Base-by-base conservation (phyloP, 2,329 filamentous ascomycete species). In the Talaromyces sp. region DNA sequence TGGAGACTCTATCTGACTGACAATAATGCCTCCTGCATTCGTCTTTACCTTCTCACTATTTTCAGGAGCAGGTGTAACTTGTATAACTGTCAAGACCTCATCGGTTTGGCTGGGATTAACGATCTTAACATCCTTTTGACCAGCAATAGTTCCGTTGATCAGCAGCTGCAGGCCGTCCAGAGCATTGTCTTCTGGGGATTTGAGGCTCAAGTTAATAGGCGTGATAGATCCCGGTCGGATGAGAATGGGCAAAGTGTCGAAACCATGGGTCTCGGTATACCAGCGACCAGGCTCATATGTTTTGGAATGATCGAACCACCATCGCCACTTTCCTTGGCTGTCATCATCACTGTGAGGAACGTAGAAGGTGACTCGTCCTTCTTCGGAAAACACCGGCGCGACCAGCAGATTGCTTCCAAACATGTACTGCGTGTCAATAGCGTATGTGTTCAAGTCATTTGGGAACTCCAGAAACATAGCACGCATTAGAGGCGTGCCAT, bases 341-440 rank as follows among this genome's bases (percentile, higher is more conserved):
- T 24, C 80, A 80, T 81, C 81, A 79, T 66, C 69, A 71, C 58
- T 81, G 76, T 66, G 69, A 65, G 63, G 83, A 75, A 65, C 81
- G 70, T 91, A 90, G 69, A 89, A 88, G 59, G 87, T 83, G 0
- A 87, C 86, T 46, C 81, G 80, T 0, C 85, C 86, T 1, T 80
- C 79, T 68, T 88, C 83, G 11, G 82, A 80, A 62, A 88, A 88
- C 1, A 89, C 77, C 1, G 87, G 87, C 1, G 85, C 85, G 6
- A 85, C 84, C 8, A 91, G 74, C 35, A 91, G 72, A 57, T 79
- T 80, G 17, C 81, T 79, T 1, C 88, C 88, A n/a, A 91, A 77
- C 83, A 90, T 88, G 72, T 89, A 91, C 70, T 90, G 85, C 32
- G 85, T 82, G 71, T 91, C 88, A 54, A 89, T 78, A 56, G 78